Evolutionary conservation across 768 basidiomycete genomes (phyloP).

Genomic region (Sistotremastrum suecicum): DNA sequence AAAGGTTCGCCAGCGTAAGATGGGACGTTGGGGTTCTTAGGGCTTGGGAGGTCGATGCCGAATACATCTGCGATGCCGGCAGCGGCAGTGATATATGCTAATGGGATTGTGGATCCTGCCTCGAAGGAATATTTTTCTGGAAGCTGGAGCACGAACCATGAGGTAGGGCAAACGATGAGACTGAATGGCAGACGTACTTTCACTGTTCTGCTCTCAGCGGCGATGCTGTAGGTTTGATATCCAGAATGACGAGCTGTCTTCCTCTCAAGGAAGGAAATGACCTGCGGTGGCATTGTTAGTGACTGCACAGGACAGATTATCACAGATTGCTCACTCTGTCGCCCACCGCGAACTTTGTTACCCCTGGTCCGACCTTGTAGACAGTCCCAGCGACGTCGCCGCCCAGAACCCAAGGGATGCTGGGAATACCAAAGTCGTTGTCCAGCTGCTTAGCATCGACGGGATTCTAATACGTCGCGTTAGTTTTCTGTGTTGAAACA

Average conservation of each 20-base stretch:
- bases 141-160: slow-evolving; percentile 17
- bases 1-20: slow-evolving; percentile 23
- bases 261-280: background rate
- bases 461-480: slow-evolving; percentile 3
- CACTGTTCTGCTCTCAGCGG: slow-evolving; percentile 17
- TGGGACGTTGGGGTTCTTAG: slow-evolving; percentile 16
- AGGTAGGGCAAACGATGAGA: background rate
- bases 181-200: slow-evolving; percentile 18
- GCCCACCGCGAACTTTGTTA: slow-evolving; percentile 5
- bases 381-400: slow-evolving; percentile 5
- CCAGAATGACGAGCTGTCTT: slow-evolving; percentile 12
- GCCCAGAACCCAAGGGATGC: slow-evolving; percentile 3
- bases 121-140: slow-evolving; percentile 26
- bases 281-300: too few species aligned
- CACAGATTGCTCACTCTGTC: slow-evolving; percentile 1
- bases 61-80: slow-evolving; percentile 23
- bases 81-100: slow-evolving; percentile 28
- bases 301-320: too few species aligned
- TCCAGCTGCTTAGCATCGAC: slow-evolving; percentile 7
- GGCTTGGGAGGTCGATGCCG: slow-evolving; percentile 22
- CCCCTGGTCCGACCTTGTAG: slow-evolving; percentile 4
- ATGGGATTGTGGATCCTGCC: slow-evolving; percentile 25
- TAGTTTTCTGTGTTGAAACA: background rate
- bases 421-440: slow-evolving; percentile 1
- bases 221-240: slow-evolving; percentile 16